A percentile compares a stretch with the other conserved stretches of the same genome.
These are phyloP conservation scores for Phytophthora meadii DNA, from an alignment of 352 stramenopile genomes.

Conservation along the genomic window DNA sequence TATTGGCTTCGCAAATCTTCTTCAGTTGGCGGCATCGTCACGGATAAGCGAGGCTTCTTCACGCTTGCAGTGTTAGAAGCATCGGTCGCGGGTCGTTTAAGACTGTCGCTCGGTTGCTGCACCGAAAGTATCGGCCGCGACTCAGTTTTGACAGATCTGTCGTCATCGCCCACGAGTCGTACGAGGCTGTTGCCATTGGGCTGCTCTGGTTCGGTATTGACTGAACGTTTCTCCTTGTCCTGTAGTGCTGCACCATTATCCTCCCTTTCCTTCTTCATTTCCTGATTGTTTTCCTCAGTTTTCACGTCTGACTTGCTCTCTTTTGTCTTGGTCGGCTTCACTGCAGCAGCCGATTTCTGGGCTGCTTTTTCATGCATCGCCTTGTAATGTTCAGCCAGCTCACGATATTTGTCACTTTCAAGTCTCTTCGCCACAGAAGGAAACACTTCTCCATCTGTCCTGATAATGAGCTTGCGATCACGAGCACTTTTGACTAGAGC, in stretches of 20 bases:
- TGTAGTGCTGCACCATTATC: neutral
- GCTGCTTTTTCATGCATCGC: slow-evolving; percentile 75
- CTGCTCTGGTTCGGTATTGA: slow-evolving; percentile 11
- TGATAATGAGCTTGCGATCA: slow-evolving; percentile 73
- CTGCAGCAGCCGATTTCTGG: slow-evolving; percentile 38
- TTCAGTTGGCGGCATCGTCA: slow-evolving; percentile 7
- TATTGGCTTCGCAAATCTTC: slow-evolving; percentile 26
- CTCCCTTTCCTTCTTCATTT: slow-evolving; percentile 6
- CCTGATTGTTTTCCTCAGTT: neutral
- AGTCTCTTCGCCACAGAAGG: slow-evolving; percentile 46
- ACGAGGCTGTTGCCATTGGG: too few species aligned
- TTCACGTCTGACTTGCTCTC: slow-evolving; percentile 4
- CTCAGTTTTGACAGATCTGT: slow-evolving; percentile 11
- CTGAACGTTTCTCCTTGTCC: slow-evolving; percentile 6
- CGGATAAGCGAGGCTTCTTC: slow-evolving; percentile 34
- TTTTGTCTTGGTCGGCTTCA: slow-evolving; percentile 23
- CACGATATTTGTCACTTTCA: slow-evolving; percentile 45
- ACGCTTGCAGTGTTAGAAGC: slow-evolving; percentile 2
- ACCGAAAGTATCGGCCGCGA: neutral
- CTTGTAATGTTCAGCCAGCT: slow-evolving; percentile 63
- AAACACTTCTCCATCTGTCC: slow-evolving; percentile 52
- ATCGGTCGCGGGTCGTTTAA: slow-evolving; percentile 28
- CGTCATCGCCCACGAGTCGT: neutral
- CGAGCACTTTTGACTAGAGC: slow-evolving; percentile 77
- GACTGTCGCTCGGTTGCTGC: slow-evolving; percentile 19